Conservation (phyloP, 768 basidiomycete genomes). For the Hygrocybe coccinea region DNA sequence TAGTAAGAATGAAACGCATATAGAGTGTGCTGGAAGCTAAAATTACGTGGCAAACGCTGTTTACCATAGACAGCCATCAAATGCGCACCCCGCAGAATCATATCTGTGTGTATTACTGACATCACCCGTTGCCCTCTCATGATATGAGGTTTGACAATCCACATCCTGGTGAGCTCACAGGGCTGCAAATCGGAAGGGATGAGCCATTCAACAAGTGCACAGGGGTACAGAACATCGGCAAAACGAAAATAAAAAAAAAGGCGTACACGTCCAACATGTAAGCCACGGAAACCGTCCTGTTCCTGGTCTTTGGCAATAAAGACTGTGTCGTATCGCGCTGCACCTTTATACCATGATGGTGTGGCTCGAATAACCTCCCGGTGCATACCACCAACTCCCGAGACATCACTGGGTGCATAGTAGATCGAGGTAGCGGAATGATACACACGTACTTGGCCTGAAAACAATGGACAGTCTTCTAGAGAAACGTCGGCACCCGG, state of each 20-base stretch:
- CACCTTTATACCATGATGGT: conserved; percentile 17
- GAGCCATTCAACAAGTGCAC: conserved; percentile 34
- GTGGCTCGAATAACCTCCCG: conserved; percentile 24
- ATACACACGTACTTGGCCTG: background rate
- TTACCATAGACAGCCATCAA: conserved; percentile 8
- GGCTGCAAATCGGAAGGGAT: conserved; percentile 15
- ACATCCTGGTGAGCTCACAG: conserved; percentile 27
- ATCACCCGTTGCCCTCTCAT: background rate
- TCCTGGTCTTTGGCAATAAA: conserved; percentile 17
- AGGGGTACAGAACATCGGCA: conserved; percentile 14
- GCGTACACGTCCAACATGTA: conserved; percentile 23
- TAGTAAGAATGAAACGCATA: conserved; percentile 16
- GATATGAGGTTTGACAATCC: conserved; percentile 18
- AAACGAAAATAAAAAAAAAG: conserved; percentile 28
- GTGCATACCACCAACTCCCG: conserved; percentile 13
- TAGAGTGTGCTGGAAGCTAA: conserved; percentile 5
- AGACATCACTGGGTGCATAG: background rate
- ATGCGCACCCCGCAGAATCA: conserved; percentile 10
- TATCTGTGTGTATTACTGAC: conserved; percentile 23
- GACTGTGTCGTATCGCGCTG: conserved; percentile 20
- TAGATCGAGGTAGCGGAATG: background rate
- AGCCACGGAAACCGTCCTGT: conserved; percentile 17
- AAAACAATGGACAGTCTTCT: conserved; percentile 3
- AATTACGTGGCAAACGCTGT: conserved; percentile 3
- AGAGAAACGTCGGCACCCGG: background rate